Conservation (phyloP, 257 asterid genomes). For the Solanum clarkiae region DNA sequence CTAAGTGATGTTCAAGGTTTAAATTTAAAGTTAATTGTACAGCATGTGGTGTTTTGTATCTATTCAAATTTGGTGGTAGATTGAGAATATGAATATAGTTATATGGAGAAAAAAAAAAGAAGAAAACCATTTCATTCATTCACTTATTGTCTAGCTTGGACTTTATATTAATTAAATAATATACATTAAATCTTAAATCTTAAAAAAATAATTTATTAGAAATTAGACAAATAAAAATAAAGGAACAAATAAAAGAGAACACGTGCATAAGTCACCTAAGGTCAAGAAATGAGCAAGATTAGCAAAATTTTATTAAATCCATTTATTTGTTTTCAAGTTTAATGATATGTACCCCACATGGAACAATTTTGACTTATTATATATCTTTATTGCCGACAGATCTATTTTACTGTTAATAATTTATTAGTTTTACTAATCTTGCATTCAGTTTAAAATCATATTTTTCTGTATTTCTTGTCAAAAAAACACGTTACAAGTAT, state of each 20-base stretch:
- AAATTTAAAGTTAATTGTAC: too few relatives aligned
- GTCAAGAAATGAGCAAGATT: neutral
- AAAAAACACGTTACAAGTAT: neutral
- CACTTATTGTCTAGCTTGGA: too few relatives aligned
- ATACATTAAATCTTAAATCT: too few relatives aligned
- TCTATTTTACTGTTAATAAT: neutral
- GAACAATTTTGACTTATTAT: neutral
- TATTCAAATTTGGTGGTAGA: too few relatives aligned
- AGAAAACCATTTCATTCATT: too few relatives aligned
- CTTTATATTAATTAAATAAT: too few relatives aligned
- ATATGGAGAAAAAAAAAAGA: too few relatives aligned
- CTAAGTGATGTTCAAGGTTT: too few relatives aligned
- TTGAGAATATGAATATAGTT: too few relatives aligned
- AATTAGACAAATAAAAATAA: neutral
- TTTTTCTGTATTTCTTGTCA: neutral
- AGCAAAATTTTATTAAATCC: neutral
- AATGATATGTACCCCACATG: neutral
- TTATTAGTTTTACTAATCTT: neutral
- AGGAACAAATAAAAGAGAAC: neutral
- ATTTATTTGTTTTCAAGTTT: too few relatives aligned
- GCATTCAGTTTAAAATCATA: neutral
- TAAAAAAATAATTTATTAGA: too few relatives aligned
- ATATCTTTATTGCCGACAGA: neutral
- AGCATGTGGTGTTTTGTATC: neutral
- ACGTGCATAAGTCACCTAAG: neutral